Percentiles rank a stretch among this genome's conserved stretches.
Evolutionary conservation across 2,329 filamentous ascomycete genomes (phyloP).

Genomic region (Venturia aucupariae): DNA sequence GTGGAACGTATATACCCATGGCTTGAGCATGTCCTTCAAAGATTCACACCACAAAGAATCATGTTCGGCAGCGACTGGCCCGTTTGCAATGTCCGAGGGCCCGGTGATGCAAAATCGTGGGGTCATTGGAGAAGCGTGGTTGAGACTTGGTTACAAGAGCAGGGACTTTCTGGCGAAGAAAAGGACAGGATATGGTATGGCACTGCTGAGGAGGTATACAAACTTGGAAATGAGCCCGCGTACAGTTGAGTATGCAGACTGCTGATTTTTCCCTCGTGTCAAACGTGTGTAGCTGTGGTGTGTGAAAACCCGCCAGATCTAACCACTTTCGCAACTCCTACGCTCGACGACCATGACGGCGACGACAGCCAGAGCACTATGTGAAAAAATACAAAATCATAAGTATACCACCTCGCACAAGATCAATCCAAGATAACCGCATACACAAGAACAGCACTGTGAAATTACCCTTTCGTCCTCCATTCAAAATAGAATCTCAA

Average conservation of each 20-base stretch:
- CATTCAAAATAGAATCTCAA: not conserved
- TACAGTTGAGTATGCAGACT: not conserved
- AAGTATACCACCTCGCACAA: no score
- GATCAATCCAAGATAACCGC: no score
- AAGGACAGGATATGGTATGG: constrained; percentile 61
- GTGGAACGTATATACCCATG: constrained; percentile 59
- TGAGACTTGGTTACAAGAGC: constrained; percentile 47
- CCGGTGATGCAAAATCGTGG: constrained; percentile 55
- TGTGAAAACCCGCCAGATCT: not conserved
- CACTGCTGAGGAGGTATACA: constrained; percentile 64
- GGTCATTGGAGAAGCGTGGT: constrained; percentile 65
- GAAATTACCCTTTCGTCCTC: not conserved
- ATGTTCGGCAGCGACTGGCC: constrained; percentile 97
- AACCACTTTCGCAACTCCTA: not conserved
- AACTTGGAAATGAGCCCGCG: constrained; percentile 17
- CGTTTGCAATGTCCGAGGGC: constrained; percentile 65
- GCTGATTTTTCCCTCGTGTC: not conserved
- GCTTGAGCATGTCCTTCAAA: constrained; percentile 57
- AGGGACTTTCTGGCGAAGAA: constrained; percentile 48
- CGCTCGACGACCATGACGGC: not conserved
- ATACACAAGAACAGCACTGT: no score
- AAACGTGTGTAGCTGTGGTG: no score
- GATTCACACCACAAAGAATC: constrained; percentile 61
- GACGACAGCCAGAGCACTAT: not conserved
- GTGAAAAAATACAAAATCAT: not conserved